Evolutionary conservation across 148 eudicot genomes (phyloP).

Genomic region (Rheum nobile): DNA sequence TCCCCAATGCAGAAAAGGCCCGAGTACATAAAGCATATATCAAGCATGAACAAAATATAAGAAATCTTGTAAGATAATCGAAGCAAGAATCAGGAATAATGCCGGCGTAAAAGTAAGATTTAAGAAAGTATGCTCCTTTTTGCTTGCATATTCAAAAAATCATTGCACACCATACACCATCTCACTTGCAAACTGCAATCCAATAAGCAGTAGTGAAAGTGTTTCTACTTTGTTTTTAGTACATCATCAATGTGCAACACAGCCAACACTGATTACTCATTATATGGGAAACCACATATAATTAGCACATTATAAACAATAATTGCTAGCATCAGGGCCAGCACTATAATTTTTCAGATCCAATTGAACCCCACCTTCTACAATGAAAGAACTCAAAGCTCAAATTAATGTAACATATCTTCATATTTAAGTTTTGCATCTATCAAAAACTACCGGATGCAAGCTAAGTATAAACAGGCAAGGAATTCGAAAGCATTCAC

Average conservation of each 20-base stretch:
- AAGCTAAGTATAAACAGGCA: too few species aligned
- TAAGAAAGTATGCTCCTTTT: not conserved
- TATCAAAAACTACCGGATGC: too few species aligned
- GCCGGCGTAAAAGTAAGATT: too few species aligned
- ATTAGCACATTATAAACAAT: too few species aligned
- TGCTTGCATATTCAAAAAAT: not conserved
- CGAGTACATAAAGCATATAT: not conserved
- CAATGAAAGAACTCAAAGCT: not conserved
- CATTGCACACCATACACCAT: not conserved
- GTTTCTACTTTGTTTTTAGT: not conserved
- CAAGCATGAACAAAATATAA: not conserved
- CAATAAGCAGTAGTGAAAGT: not conserved
- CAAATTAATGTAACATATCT: not conserved
- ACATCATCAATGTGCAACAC: not conserved
- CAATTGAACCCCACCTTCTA: not conserved
- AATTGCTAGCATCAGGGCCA: too few species aligned
- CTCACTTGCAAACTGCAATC: not conserved
- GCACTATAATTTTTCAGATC: not conserved
- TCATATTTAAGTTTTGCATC: too few species aligned
- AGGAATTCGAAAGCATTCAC: conserved; percentile 16
- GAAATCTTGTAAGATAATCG: not conserved
- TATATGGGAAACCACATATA: too few species aligned
- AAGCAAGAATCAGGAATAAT: too few species aligned
- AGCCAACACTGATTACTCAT: not conserved
- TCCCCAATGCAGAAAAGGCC: not conserved